A percentile compares a stretch with the other conserved stretches of the same genome.
Evolutionary conservation across 1,284 basidiomycete species (phyloP).

Genomic region (Puccinia polysora): DNA sequence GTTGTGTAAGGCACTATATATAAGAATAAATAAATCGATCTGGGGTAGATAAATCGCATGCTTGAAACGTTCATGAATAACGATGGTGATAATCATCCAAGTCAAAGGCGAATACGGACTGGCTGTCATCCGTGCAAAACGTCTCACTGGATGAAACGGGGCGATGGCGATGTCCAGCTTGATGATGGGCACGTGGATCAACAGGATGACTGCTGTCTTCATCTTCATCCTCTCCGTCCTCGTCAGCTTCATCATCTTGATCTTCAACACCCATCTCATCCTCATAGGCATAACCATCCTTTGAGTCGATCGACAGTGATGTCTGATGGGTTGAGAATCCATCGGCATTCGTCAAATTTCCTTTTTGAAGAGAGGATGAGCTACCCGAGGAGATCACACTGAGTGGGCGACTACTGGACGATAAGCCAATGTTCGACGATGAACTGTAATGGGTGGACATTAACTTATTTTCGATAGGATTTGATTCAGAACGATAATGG

Average conservation of each 20-base stretch:
- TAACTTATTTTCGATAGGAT: too few species aligned
- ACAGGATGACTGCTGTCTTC: neutral
- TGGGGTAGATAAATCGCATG: too few species aligned
- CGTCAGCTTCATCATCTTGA: constrained; percentile 23
- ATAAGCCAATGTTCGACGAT: neutral
- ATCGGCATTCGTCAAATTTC: neutral
- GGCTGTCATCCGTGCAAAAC: constrained; percentile 7
- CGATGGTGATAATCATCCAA: constrained; percentile 19
- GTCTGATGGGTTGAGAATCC: neutral
- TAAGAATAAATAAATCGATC: too few species aligned
- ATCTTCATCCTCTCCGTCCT: constrained; percentile 16
- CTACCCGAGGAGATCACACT: constrained; percentile 21
- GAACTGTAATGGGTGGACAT: constrained; percentile 7
- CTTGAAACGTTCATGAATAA: too few species aligned
- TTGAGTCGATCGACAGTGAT: constrained; percentile 30
- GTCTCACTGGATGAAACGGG: neutral
- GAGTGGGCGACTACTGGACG: neutral
- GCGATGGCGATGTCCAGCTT: neutral
- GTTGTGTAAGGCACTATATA: too few species aligned
- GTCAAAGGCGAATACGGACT: constrained; percentile 20
- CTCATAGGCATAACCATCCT: neutral
- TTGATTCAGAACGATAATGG: neutral
- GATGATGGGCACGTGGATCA: neutral
- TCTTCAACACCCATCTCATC: constrained; percentile 13
- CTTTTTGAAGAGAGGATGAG: neutral